phyloP scores from a whole-genome alignment of 495 filamentous ascomycete species.

The Lepidopterella palustris region DNA sequence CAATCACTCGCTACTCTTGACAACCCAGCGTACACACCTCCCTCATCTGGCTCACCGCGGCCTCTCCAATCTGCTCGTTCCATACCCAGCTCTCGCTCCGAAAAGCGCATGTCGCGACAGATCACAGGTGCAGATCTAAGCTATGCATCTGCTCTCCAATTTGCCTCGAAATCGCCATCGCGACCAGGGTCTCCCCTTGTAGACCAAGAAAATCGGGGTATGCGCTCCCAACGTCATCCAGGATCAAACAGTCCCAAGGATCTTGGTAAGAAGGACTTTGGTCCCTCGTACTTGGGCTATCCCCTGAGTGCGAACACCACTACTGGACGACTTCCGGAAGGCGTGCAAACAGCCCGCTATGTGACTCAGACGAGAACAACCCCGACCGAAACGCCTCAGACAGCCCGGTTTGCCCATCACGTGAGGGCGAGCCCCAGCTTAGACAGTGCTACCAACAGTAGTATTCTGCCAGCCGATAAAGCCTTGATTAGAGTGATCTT shows the following conservation, averaged over 20 bases:
- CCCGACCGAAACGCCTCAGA: slow-evolving; percentile 37
- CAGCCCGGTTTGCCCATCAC: slow-evolving; percentile 42
- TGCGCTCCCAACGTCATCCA: slow-evolving; percentile 42
- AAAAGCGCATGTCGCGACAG: slow-evolving; percentile 71
- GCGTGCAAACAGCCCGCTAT: slow-evolving; percentile 4
- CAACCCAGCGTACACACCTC: slow-evolving; percentile 51
- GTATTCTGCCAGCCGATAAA: slow-evolving; percentile 70
- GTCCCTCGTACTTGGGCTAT: slow-evolving; percentile 47
- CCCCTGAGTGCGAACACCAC: slow-evolving; percentile 23
- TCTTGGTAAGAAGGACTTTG: slow-evolving; percentile 44
- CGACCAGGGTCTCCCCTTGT: slow-evolving; percentile 67
- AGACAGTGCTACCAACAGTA: slow-evolving; percentile 53
- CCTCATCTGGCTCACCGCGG: slow-evolving; percentile 62
- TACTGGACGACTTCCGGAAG: slow-evolving; percentile 5
- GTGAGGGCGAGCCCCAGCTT: slow-evolving; percentile 62
- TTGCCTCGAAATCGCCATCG: slow-evolving; percentile 50
- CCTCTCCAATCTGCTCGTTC: slow-evolving; percentile 46
- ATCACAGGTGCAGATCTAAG: slow-evolving; percentile 30
- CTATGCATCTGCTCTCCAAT: slow-evolving; percentile 36
- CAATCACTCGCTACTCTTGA: slow-evolving; percentile 69
- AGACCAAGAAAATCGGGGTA: slow-evolving; percentile 45
- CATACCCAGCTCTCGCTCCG: slow-evolving; percentile 46
- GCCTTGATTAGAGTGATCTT: slow-evolving; percentile 84
- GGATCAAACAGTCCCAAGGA: slow-evolving; percentile 49
- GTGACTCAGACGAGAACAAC: slow-evolving; percentile 14